Evolutionary conservation across 1,139 yeast genomes (phyloP).

Genomic region (Yamadazyma atmosphaerica): DNA sequence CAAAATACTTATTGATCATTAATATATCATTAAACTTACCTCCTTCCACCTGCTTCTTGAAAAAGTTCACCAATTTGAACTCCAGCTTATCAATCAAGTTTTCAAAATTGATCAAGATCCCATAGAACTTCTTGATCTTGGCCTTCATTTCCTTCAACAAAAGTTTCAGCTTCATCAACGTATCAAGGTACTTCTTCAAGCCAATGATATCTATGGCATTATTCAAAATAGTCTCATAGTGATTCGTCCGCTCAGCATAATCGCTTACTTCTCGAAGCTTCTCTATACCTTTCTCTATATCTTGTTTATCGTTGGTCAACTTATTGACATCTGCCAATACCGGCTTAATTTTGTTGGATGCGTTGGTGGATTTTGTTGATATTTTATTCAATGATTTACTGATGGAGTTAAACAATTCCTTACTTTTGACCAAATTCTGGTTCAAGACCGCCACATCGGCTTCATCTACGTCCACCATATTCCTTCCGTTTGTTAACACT

Average conservation of each 20-base stretch:
- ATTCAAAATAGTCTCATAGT: constrained; percentile 46
- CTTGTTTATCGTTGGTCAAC: constrained; percentile 54
- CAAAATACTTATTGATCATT: constrained; percentile 47
- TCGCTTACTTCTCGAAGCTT: constrained; percentile 65
- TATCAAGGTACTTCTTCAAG: constrained; percentile 35
- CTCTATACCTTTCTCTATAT: constrained; percentile 59
- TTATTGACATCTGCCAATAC: constrained; percentile 63
- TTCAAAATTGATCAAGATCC: constrained; percentile 49
- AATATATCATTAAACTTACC: constrained; percentile 23
- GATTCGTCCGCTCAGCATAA: constrained; percentile 60
- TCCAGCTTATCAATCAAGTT: constrained; percentile 48
- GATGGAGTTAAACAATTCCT: constrained; percentile 56
- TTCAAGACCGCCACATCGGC: constrained; percentile 83
- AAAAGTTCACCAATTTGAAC: constrained; percentile 36
- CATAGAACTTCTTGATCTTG: constrained; percentile 47
- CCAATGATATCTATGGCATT: constrained; percentile 43
- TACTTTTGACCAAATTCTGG: constrained; percentile 65
- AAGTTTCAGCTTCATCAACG: constrained; percentile 33
- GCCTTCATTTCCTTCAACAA: constrained; percentile 38
- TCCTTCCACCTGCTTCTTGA: constrained; percentile 21
- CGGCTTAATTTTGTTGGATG: constrained; percentile 70
- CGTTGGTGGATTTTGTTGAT: constrained; percentile 57
- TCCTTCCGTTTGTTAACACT: no score
- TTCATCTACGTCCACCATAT: constrained; percentile 62
- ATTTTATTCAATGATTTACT: constrained; percentile 56